Evolutionary conservation across 257 asterid species (phyloP), one percentile per base, ranked within the genome.

Genomic region (Avicennia marina): DNA sequence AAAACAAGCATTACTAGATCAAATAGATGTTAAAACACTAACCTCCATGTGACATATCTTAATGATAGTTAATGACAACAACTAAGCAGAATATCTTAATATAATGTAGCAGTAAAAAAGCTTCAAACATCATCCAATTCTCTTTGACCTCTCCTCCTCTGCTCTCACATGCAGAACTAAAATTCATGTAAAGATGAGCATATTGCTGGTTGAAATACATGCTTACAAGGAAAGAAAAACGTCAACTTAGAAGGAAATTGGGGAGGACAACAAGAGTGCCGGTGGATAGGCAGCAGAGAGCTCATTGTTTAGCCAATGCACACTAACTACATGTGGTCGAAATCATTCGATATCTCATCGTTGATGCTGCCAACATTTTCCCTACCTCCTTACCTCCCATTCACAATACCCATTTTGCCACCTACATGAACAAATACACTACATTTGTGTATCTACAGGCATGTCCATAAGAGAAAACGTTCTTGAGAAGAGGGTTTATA

Each of bases 331-430:
- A 73, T 76, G 71, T 79, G 83, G 56, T 55, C 53, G 15, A 75
- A 63, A 60, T 55, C 75, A 20, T 39, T 72, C 25, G 63, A 21
- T 2, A 58, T 62, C 56, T 62, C 80, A 42, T 56, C 73, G 24
- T 41, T 67, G 11, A 43, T 68, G 0, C 53, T 66, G 16, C 45
- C 69, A 17, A 67, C 71, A 46, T 69, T 66, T 15, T 41, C 71
- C 36, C 50, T 27, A 31, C 74, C 70, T 18, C 67, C 87, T 51
- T 72, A 87, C 75, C 73, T 80, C 8, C 73, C 91, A 48, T 65
- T 78, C 16, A 80, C 84, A 80, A 84, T 87, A 6, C 96, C 96
- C 96, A 87, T 87, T 15, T 31, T 21, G 27, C 19, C 25, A 36
- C 43, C 43, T 36, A 45, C 39, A 52, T 51, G 32, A 53, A 4